Percentiles rank a stretch among this genome's conserved stretches.
Evolutionary conservation across 441 rosid species (phyloP).

Genomic region (Hura crepitans): DNA sequence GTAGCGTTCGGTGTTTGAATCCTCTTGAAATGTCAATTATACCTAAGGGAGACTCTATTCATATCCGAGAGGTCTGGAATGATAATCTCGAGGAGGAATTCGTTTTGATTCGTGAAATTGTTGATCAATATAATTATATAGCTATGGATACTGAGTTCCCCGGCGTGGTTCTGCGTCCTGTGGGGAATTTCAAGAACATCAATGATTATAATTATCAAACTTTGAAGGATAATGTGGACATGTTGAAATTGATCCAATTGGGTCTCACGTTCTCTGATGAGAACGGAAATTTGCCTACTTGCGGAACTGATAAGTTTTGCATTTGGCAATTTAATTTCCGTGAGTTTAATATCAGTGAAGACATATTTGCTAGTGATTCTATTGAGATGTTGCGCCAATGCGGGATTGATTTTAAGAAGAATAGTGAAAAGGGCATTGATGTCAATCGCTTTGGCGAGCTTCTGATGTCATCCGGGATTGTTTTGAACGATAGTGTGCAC

Average conservation of each 20-base stretch:
- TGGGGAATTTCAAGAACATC: slow-evolving; percentile 42
- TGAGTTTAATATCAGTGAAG: slow-evolving; percentile 52
- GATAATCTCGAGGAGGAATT: slow-evolving; percentile 59
- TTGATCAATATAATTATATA: slow-evolving; percentile 48
- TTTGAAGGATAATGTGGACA: slow-evolving; percentile 59
- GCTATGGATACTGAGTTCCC: slow-evolving; percentile 94
- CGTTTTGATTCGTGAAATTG: slow-evolving; percentile 45
- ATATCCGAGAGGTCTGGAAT: slow-evolving; percentile 70
- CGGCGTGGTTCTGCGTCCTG: slow-evolving; percentile 52
- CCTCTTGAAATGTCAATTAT: slow-evolving; percentile 40
- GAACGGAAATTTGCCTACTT: slow-evolving; percentile 63
- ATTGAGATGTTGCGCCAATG: slow-evolving; percentile 46
- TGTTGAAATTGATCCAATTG: slow-evolving; percentile 68
- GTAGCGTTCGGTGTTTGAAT: slow-evolving; percentile 7
- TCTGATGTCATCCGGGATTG: slow-evolving; percentile 58
- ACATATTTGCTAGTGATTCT: slow-evolving; percentile 55
- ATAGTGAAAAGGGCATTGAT: slow-evolving; percentile 52
- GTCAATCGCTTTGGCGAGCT: slow-evolving; percentile 53
- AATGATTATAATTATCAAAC: slow-evolving; percentile 51
- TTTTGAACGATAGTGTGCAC: slow-evolving; percentile 50
- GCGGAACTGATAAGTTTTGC: slow-evolving; percentile 54
- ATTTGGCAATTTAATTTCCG: slow-evolving; percentile 80
- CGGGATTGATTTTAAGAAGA: slow-evolving; percentile 61
- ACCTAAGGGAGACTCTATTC: slow-evolving; percentile 38
- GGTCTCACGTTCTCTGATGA: slow-evolving; percentile 72